phyloP scores from a whole-genome alignment of 768 basidiomycete genomes.

The Boletus bicolor region DNA sequence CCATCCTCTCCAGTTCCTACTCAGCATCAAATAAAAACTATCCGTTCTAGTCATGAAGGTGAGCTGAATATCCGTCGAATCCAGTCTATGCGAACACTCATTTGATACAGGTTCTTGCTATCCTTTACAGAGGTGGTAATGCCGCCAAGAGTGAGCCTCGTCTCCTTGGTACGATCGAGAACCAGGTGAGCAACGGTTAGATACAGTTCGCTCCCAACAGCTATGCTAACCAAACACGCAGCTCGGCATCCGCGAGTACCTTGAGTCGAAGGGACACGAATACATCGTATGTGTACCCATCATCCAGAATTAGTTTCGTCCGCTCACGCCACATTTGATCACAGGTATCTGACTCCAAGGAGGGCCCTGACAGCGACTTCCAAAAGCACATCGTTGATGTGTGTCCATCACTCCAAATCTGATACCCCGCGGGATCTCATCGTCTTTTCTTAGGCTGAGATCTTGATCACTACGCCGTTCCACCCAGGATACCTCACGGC shows the following conservation, averaged over 20 bases:
- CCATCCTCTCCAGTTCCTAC: conserved; percentile 8
- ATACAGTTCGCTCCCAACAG: neutral
- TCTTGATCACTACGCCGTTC: conserved; percentile 83
- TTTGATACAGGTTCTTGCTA: conserved; percentile 57
- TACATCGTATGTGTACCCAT: conserved; percentile 47
- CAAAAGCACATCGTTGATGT: conserved; percentile 81
- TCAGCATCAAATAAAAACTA: neutral
- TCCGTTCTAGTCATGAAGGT: conserved; percentile 43
- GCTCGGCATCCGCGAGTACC: conserved; percentile 72
- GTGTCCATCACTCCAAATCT: conserved; percentile 26
- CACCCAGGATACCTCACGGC: conserved; percentile 81
- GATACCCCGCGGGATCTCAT: conserved; percentile 10
- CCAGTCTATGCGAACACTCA: neutral
- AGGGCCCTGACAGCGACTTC: conserved; percentile 77
- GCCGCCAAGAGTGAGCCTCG: conserved; percentile 69
- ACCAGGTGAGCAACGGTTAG: conserved; percentile 46
- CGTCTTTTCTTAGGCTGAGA: conserved; percentile 53
- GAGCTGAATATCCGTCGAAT: neutral
- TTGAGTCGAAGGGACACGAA: conserved; percentile 72
- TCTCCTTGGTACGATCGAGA: conserved; percentile 78
- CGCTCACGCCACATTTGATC: conserved; percentile 6
- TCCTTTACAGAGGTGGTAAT: conserved; percentile 66
- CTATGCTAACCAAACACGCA: conserved; percentile 25
- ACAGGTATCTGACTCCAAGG: conserved; percentile 78
- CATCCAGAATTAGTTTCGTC: neutral